A percentile compares a stretch with the other conserved stretches of the same genome.
These are phyloP conservation scores for Peronospora farinosa DNA, from an alignment of 352 stramenopile genomes.

Conservation along the genomic window DNA sequence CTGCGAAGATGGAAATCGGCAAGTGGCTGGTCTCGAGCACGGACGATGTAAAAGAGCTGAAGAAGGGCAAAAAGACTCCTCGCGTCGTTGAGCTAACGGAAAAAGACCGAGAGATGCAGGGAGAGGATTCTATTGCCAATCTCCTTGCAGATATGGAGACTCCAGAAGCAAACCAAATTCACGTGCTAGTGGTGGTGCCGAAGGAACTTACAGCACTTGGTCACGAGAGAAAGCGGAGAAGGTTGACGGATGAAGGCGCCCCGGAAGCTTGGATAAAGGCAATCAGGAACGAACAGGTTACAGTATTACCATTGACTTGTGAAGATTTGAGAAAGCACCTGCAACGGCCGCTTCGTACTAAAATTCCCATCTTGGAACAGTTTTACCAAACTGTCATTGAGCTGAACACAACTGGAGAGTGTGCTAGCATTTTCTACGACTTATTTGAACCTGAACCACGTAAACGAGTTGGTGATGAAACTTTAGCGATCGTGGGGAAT, in stretches of 20 bases:
- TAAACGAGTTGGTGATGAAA: slow-evolving; percentile 9
- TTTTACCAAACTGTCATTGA: not conserved
- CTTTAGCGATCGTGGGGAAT: slow-evolving; percentile 1
- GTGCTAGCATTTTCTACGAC: slow-evolving; percentile 7
- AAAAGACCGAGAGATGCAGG: not conserved
- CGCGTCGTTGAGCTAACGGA: not conserved
- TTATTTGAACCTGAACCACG: slow-evolving; percentile 16
- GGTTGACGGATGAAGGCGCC: not conserved
- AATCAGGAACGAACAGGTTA: not conserved
- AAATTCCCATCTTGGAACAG: not conserved
- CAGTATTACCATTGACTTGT: not conserved
- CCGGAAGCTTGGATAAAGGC: not conserved
- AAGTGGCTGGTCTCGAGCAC: not conserved
- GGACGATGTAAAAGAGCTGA: not conserved
- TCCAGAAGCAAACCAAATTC: not conserved
- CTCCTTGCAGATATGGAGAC: not conserved
- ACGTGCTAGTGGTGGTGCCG: not conserved
- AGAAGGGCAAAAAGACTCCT: not conserved
- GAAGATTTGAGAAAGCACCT: not conserved
- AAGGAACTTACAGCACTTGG: not conserved
- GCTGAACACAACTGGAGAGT: slow-evolving; percentile 14
- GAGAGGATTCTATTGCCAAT: not conserved
- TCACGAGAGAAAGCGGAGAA: not conserved
- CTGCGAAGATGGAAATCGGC: not conserved
- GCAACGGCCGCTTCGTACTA: not conserved